A percentile compares a stretch with the other conserved stretches of the same genome.
Conservation (phyloP, 768 basidiomycete genomes). For the Rhodotorula paludigena region DNA sequence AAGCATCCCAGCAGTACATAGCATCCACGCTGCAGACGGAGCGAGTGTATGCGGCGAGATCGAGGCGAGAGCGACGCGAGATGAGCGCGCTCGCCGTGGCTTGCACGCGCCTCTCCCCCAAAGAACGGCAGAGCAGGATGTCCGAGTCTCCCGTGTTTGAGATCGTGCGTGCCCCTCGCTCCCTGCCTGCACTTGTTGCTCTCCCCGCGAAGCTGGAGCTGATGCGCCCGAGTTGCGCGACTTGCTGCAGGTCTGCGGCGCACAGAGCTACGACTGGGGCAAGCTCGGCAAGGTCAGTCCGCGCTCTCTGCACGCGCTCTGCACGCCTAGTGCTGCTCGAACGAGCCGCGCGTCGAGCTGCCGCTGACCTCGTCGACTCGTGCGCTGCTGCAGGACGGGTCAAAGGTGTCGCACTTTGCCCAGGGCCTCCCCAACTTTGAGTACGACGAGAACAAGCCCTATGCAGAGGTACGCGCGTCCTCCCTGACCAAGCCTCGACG, state of each 20-base stretch:
- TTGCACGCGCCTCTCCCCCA: not conserved
- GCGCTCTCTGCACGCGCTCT: not conserved
- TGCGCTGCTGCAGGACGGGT: constrained; percentile 44
- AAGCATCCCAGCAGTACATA: not conserved
- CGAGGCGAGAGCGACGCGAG: not conserved
- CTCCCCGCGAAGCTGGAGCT: not conserved
- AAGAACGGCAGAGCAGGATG: not conserved
- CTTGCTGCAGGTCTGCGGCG: constrained; percentile 54
- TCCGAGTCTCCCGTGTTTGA: constrained; percentile 24
- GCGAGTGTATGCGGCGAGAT: not conserved
- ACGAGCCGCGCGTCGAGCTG: not conserved
- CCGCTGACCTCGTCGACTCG: not conserved
- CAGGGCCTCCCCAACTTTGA: constrained; percentile 60
- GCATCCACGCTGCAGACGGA: too few relatives aligned
- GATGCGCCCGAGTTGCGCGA: not conserved
- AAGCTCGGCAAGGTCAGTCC: constrained; percentile 60
- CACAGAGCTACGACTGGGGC: constrained; percentile 93
- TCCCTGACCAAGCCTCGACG: not conserved
- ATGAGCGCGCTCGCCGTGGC: not conserved
- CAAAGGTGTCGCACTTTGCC: constrained; percentile 85
- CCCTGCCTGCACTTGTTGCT: not conserved
- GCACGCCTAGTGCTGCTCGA: too few relatives aligned
- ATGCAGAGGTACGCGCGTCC: constrained; percentile 72
- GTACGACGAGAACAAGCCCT: constrained; percentile 67
- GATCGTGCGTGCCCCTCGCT: constrained; percentile 7